Base-by-base conservation (phyloP, 2,329 filamentous ascomycete species). In the Nannizzia gypsea region DNA sequence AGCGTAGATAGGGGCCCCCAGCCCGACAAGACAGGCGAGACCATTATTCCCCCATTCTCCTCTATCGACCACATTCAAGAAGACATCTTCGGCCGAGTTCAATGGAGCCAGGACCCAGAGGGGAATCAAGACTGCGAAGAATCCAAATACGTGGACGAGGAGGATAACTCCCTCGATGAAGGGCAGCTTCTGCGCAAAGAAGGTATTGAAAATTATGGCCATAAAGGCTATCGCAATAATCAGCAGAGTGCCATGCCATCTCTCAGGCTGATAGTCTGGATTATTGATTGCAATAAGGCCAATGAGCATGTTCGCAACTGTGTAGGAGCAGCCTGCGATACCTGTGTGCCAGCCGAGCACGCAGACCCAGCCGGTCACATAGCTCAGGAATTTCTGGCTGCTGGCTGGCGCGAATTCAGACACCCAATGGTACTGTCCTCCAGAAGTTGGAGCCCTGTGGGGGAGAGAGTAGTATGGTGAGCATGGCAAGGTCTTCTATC, bases 351-450 rank as follows among this genome's bases (percentile, higher is more conserved):
- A 68, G 34, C 69, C 66, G 44, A 70, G 62, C 31, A 70, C 68
- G 34, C 66, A 63, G 31, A 70, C 62, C 69, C 69, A 70, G 9
- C 69, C 69, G 59, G 61, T 59, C 24, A 61, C 61, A 58, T 69
- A 73, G 58, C 70, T 72, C 38, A 73, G 62, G 38, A 71, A 69
- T 40, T 67, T 69, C 61, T 73, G 70, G 40, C 60, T 67, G 8
- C 62, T 64, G n/a, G 64, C 64, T 5, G 71, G 71, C 13, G 71
- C 68, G 59, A 73, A 72, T 62, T 73, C 69, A 6, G 68, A 69
- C 0, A 71, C 69, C 70, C 69, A 72, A 58, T 71, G 70, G 60
- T 71, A 71, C 59, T 72, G 70, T n/a, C 69, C 70, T 44, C 72
- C 72, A 28, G 68, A 68, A 0, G 72, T 73, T 6, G 73, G 74